Conservation (phyloP, 2,329 filamentous ascomycete genomes). For the Nothophaeocryptopus gaeumannii region DNA sequence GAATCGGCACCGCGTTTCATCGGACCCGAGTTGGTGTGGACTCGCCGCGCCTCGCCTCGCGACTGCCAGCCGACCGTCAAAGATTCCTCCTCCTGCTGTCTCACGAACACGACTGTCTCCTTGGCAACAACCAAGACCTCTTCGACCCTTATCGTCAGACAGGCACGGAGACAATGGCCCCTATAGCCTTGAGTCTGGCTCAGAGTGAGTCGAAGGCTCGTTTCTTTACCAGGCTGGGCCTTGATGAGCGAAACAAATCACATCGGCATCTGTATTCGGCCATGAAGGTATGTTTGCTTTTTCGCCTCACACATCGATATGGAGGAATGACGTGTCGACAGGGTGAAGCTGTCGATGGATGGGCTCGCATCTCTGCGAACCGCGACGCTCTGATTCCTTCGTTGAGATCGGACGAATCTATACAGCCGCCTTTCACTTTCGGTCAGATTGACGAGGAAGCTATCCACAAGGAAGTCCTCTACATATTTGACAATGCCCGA, state of each 20-base stretch:
- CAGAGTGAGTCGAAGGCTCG: constrained; percentile 43
- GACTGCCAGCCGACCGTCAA: too few species aligned
- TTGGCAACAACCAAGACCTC: constrained; percentile 4
- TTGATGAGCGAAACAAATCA: constrained; percentile 36
- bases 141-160: not conserved
- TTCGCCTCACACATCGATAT: not conserved
- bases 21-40: too few species aligned
- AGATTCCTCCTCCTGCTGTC: too few species aligned
- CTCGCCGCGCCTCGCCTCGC: too few species aligned
- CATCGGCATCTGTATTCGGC: constrained; percentile 38
- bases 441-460: constrained; percentile 46
- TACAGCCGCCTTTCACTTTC: constrained; percentile 34
- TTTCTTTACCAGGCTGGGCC: constrained; percentile 40
- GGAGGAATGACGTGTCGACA: constrained; percentile 15
- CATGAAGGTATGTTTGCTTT: constrained; percentile 38
- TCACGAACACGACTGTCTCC: not conserved
- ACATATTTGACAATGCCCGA: constrained; percentile 38
- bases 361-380: constrained; percentile 40
- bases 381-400: constrained; percentile 22
- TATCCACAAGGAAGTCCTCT: constrained; percentile 41
- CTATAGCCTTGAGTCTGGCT: constrained; percentile 29
- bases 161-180: constrained; percentile 11
- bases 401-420: constrained; percentile 9
- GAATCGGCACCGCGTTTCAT: too few species aligned
- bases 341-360: constrained; percentile 40